Base-by-base conservation (phyloP, 352 stramenopile species). In the Pythium monospermum region DNA sequence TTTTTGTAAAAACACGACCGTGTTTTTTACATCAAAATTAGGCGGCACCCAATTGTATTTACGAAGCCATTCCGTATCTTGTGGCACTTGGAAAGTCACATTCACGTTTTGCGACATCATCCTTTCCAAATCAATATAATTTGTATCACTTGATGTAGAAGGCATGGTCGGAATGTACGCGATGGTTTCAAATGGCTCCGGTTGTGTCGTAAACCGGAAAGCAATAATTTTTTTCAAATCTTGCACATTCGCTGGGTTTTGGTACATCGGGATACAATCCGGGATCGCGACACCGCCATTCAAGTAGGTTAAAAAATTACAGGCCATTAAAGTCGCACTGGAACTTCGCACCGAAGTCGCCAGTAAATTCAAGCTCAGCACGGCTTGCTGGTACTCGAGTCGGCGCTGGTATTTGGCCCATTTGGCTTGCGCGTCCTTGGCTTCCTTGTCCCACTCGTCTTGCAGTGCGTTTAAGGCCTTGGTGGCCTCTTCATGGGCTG, bases 151-250 rank as follows among this genome's bases (percentile, higher is more conserved):
- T 15, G 6, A 25, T n/a, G 37, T 16, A 2, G 50, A 47, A 16
- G 43, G 43, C 46, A 28, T 43, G 5, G 50, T 57, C 6, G 50
- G 50, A 22, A 57, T 51, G 18, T 57, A 57, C 19, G 50, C 50
- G 10, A 57, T 51, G 12, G 30, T n/a, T 4, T 50, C 30, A 39
- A 44, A 52, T 39, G 30, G 19, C 51, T 57, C 38, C 3, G 50
- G 37, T 30, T 15, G 15, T 4, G 18, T 51, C 13, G 36, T 22
- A 22, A 51, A 49, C 26, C 40, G 4, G 50, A 52, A 57, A n/a
- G 50, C 37, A 7, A 50, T 39, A 5, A 57, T 41, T 5, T 39
- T 44, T 25, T 49, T 51, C 4, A 57, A 22, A 13, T 57, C 50
- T 22, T 42, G 26, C 11, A 51, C 31, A 8, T 19, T n/a, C 3